A percentile compares a stretch with the other conserved stretches of the same genome.
Evolutionary conservation across 352 stramenopile genomes (phyloP).

Genomic region (Phytopythium vexans): DNA sequence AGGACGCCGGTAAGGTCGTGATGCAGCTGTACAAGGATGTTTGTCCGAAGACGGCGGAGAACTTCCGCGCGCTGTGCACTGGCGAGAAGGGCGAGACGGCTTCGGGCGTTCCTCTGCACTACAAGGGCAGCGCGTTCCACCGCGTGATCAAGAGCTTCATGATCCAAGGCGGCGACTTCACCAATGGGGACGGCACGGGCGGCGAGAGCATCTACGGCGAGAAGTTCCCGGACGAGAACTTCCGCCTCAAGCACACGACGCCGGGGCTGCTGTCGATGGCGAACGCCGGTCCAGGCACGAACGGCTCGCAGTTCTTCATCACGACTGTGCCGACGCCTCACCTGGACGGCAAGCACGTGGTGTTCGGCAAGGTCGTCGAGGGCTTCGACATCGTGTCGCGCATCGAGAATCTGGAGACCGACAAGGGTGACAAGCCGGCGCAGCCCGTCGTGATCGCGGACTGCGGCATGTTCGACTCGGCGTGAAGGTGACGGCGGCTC

Average conservation of each 20-base stretch:
- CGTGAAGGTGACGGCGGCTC: conserved; percentile 10
- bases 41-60: conserved; percentile 96
- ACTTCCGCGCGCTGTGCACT: conserved; percentile 98
- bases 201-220: conserved; percentile 94
- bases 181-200: conserved; percentile 92
- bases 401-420: conserved; percentile 90
- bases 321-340: conserved; percentile 93
- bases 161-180: conserved; percentile 97
- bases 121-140: conserved; percentile 98
- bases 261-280: conserved; percentile 95
- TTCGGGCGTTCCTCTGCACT: conserved; percentile 91
- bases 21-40: conserved; percentile 98
- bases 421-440: conserved; percentile 90
- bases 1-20: conserved; percentile 87
- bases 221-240: conserved; percentile 98
- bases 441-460: conserved; percentile 94
- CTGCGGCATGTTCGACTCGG: conserved; percentile 87
- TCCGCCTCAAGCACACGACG: conserved; percentile 96
- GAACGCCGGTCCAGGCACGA: conserved; percentile 95
- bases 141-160: conserved; percentile 96
- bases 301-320: conserved; percentile 98
- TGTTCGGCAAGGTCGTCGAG: conserved; percentile 94
- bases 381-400: conserved; percentile 90
- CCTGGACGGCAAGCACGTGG: conserved; percentile 98
- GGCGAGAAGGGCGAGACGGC: conserved; percentile 93